A percentile compares a stretch with the other conserved stretches of the same genome.
phyloP scores from a whole-genome alignment of 2,329 filamentous ascomycete genomes.

The Ilyonectria sp. region DNA sequence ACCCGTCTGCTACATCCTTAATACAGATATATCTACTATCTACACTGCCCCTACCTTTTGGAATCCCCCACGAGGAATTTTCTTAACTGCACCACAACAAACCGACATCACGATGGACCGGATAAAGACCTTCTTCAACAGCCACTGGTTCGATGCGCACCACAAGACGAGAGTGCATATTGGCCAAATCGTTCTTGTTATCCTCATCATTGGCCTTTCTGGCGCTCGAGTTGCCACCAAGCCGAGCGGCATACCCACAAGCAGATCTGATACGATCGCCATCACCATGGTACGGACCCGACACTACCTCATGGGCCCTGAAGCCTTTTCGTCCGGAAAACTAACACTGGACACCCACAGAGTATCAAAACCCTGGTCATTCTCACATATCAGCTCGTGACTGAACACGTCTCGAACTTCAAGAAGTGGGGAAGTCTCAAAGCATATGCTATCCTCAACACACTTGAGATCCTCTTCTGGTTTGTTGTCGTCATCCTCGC shows the following conservation, averaged over 20 bases:
- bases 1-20: neutral
- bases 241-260: conserved; percentile 31
- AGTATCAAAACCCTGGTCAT: conserved; percentile 32
- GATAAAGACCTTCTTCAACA: conserved; percentile 30
- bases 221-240: conserved; percentile 31
- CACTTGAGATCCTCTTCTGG: conserved; percentile 47
- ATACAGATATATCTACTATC: neutral
- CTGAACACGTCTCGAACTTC: conserved; percentile 47
- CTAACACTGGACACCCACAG: neutral
- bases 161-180: conserved; percentile 38
- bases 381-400: conserved; percentile 35
- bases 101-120: conserved; percentile 21
- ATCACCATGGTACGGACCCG: conserved; percentile 38
- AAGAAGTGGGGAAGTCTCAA: conserved; percentile 43
- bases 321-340: fast-evolving
- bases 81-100: neutral
- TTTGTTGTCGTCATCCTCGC: conserved; percentile 45
- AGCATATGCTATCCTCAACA: conserved; percentile 44
- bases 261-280: conserved; percentile 34
- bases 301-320: fast-evolving
- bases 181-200: neutral
- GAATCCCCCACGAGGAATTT: neutral
- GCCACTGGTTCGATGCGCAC: conserved; percentile 30
- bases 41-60: neutral
- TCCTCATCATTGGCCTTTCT: conserved; percentile 29